Evolutionary conservation across 2,329 filamentous ascomycete species (phyloP).

Genomic region (Bipolaris sorokiniana): DNA sequence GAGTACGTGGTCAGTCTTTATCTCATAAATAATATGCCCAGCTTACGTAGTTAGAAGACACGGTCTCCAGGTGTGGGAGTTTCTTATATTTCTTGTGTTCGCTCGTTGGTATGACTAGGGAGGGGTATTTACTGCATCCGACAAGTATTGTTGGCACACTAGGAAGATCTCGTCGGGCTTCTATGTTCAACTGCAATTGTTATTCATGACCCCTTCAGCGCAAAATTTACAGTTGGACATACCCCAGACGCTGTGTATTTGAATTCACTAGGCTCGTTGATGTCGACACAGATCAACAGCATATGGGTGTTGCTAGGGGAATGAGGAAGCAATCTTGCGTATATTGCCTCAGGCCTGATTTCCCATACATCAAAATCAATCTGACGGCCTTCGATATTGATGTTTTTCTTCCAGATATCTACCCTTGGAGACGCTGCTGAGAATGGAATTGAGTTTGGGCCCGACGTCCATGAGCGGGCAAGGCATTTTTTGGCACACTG

Average conservation of each 20-base stretch:
- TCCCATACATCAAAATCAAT: slow-evolving; percentile 18
- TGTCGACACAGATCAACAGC: slow-evolving; percentile 26
- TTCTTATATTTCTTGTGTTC: no score
- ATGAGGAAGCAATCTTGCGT: no score
- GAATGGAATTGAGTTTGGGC: background rate
- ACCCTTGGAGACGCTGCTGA: background rate
- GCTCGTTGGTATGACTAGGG: background rate
- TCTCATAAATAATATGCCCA: background rate
- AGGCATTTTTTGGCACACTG: slow-evolving; percentile 18
- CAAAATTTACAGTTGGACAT: background rate
- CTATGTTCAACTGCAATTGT: slow-evolving; percentile 16
- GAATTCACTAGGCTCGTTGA: slow-evolving; percentile 14
- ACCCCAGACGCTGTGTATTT: slow-evolving; percentile 20
- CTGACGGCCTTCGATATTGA: background rate
- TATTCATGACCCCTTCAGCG: background rate
- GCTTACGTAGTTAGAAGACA: background rate
- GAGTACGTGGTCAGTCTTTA: background rate
- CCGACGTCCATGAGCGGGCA: slow-evolving; percentile 7
- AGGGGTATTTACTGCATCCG: slow-evolving; percentile 24
- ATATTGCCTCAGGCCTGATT: no score
- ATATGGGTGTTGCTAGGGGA: slow-evolving; percentile 4
- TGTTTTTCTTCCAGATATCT: background rate
- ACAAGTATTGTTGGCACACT: slow-evolving; percentile 24
- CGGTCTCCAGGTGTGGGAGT: background rate
- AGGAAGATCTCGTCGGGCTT: slow-evolving; percentile 15